Conservation (phyloP, 495 filamentous ascomycete genomes). For the Diplogelasinospora grovesii region DNA sequence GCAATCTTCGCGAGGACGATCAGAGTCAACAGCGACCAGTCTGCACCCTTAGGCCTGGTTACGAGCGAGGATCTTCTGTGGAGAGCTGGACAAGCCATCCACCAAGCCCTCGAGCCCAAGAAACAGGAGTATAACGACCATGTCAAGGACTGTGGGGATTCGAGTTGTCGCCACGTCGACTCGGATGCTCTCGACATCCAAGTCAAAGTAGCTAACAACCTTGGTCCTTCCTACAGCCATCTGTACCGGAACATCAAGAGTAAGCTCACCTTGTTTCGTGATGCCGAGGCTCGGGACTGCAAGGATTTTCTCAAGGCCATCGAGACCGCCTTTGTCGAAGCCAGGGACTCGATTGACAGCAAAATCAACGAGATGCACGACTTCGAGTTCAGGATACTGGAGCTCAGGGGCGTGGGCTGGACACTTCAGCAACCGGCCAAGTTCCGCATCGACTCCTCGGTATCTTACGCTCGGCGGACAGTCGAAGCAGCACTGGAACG, state of each 20-base stretch:
- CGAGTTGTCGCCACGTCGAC: slow-evolving; percentile 26
- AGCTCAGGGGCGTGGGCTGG: slow-evolving; percentile 37
- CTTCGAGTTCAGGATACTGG: slow-evolving; percentile 34
- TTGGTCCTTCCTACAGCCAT: slow-evolving; percentile 31
- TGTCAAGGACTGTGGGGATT: slow-evolving; percentile 16
- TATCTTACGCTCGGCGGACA: slow-evolving; percentile 28
- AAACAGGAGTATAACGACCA: slow-evolving; percentile 27
- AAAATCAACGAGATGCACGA: slow-evolving; percentile 31
- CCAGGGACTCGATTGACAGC: slow-evolving; percentile 27
- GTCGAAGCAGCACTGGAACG: slow-evolving; percentile 38
- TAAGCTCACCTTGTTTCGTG: slow-evolving; percentile 33
- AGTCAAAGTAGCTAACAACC: slow-evolving; percentile 34
- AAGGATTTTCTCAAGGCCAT: slow-evolving; percentile 28
- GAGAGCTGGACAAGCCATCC: slow-evolving; percentile 28
- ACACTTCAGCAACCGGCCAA: slow-evolving; percentile 28
- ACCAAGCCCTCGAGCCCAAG: slow-evolving; percentile 28
- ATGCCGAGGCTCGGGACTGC: slow-evolving; percentile 28
- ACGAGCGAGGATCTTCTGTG: slow-evolving; percentile 35
- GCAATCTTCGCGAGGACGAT: slow-evolving; percentile 22
- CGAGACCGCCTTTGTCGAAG: slow-evolving; percentile 19
- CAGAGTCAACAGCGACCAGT: slow-evolving; percentile 33
- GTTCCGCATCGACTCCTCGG: slow-evolving; percentile 26
- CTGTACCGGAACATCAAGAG: slow-evolving; percentile 30
- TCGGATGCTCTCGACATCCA: slow-evolving; percentile 31
- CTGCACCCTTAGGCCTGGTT: slow-evolving; percentile 32